Conservation (phyloP, 768 basidiomycete species). For the Termitomyces sp. region DNA sequence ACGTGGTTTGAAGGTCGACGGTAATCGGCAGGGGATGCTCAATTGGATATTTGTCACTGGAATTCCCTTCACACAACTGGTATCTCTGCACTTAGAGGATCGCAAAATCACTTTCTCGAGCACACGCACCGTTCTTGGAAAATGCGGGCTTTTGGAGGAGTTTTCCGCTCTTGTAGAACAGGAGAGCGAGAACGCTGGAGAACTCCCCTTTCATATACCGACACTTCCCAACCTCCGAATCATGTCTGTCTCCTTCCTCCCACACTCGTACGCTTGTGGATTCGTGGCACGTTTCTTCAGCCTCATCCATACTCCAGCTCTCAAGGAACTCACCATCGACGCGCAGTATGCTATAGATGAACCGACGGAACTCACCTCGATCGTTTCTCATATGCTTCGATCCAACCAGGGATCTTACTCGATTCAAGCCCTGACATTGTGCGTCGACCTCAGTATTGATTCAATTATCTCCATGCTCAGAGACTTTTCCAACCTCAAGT, state of each 20-base stretch:
- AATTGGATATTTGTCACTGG: not conserved
- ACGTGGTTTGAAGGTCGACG: not conserved
- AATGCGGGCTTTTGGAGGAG: not conserved
- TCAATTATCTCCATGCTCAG: not conserved
- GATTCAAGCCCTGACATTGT: not conserved
- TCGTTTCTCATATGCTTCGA: not conserved
- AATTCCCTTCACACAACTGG: not conserved
- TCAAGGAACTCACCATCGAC: not conserved
- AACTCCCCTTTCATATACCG: not conserved
- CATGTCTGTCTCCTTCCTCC: not conserved
- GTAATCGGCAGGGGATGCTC: not conserved
- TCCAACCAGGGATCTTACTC: not conserved
- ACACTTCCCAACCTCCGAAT: not conserved
- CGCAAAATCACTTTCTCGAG: not conserved
- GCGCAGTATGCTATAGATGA: not conserved
- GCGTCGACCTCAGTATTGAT: not conserved
- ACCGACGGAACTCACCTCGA: not conserved
- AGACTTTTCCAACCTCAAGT: not conserved
- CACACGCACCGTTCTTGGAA: not conserved
- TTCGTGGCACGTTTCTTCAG: not conserved
- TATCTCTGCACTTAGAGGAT: not conserved
- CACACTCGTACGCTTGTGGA: not conserved
- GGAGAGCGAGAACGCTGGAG: not conserved
- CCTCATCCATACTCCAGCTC: not conserved
- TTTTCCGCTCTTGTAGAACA: not conserved